Base-by-base conservation (phyloP, 129 eudicot genomes). In the Sambucus nigra region DNA sequence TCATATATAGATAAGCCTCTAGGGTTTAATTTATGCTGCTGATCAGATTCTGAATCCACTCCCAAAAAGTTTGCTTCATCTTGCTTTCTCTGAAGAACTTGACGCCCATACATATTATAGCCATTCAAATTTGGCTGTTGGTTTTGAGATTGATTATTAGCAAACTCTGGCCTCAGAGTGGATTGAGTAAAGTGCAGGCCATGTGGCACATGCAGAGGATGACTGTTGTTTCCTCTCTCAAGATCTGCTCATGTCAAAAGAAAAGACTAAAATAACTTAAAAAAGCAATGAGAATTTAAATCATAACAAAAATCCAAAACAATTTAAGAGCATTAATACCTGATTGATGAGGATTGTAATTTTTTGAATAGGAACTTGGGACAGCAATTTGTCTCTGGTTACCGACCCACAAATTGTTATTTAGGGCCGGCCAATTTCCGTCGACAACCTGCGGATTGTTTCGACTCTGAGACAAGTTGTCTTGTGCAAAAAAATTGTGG, bases 401-500 rank as follows among this genome's bases (percentile, higher is more conserved):
- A 65, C 77, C 88, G 50, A 39, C 82, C 93, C 88, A 89, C 46
- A 60, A 51, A 69, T 72, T 78, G 83, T 68, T 81, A 62, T 67
- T 78, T 31, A 59, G 35, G 21, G 51, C 70, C 1, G 84, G 72
- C 94, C 94, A 88, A 46, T 73, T 88, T 60, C 76, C 91, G 10
- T 80, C 97, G 8, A 47, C 72, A 63, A 31, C 64, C 31, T 69
- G 91, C 40, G 83, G 64, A 23, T 79, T 82, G 57, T 69, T 72
- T 55, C 76, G 85, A 56, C 80, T 76, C 65, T 74, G 87, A 28
- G 82, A 63, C 49, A 75, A 57, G 66, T 67, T 76, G 47, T 82
- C 95, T 69, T 89, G 94, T 5, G 87, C 89, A 72, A 89, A 84
- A 67, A 89, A 89, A 76, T 89, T 89, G 80, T 89, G 95, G 57